phyloP scores from a whole-genome alignment of 176 grass and related monocot genomes.

The Leersia perrieri region DNA sequence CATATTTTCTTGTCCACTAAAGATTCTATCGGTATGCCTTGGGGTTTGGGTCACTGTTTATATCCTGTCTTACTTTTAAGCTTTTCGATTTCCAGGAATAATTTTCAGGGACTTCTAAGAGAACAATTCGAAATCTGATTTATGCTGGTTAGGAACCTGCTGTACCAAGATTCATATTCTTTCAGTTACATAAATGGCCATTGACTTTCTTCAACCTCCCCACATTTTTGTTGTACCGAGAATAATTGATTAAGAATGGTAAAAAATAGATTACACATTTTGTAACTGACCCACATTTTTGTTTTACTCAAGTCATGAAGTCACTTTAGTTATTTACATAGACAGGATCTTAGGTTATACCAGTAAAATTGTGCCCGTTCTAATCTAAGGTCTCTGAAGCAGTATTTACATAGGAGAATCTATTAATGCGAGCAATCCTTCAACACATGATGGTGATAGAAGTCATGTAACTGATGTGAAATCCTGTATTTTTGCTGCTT shows the following conservation, averaged over 20 bases:
- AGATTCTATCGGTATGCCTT: not conserved
- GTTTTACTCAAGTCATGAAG: not conserved
- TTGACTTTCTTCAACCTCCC: conserved; percentile 5
- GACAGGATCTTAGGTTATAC: not conserved
- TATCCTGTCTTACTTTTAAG: not conserved
- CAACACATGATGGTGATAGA: not conserved
- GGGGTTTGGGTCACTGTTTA: not conserved
- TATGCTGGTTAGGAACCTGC: conserved; percentile 3
- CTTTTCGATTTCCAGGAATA: not conserved
- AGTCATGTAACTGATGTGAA: not conserved
- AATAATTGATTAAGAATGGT: not conserved
- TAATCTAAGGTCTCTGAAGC: not conserved
- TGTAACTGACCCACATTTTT: not conserved
- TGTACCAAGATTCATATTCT: not conserved
- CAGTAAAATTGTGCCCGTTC: not conserved
- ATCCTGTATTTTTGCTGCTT: not conserved
- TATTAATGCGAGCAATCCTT: not conserved
- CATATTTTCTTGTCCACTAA: not conserved
- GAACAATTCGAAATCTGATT: not conserved
- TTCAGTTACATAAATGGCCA: not conserved
- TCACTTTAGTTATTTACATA: not conserved
- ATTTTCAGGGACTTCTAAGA: not conserved
- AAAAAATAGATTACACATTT: not conserved
- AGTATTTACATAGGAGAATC: not conserved
- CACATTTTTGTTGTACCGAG: no score